Base-by-base conservation (phyloP, 2,329 filamentous ascomycete species). In the Chrysosporium keratinophilum region DNA sequence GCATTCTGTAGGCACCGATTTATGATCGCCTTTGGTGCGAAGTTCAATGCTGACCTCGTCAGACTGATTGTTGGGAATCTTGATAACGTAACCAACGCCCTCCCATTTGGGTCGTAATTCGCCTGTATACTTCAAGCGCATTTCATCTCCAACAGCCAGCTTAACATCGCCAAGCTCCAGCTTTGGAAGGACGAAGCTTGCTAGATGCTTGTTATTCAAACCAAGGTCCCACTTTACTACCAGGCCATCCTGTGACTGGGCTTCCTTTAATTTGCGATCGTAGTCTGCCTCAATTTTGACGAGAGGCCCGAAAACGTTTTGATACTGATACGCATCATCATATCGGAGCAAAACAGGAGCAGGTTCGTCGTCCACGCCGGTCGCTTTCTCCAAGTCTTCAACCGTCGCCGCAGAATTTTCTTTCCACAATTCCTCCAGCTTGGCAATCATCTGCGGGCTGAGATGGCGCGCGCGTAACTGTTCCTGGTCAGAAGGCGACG, bases 271-370 rank as follows among this genome's bases (percentile, higher is more conserved):
- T 72, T 98, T 97, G 70, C 94, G 91, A 71, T 98, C 93, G 67
- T 98, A 98, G 71, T 98, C 93, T 42, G 93, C 95, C 70, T 98
- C 93, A 71, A 98, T 98, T 75, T 97, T 98, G 64, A 98, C 94
- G 12, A 98, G 77, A 0, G 93, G 93, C 0, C 93, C 93, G 68
- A 98, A 98, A 34, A 97, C 93, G 65, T 97, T 98, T 71, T 98
- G 93, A 64, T 98, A 98, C 66, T 98, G 91, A 68, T 89, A 98
- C 0, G 93, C 89, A 69, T 98, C 93, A 55, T 97, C 93, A 67
- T 98, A 98, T 62, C 89, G 87, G 41, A 97, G 76, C 20, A 96
- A 77, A 6, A 98, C 93, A 1, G 91, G 89, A 14, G 89, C 85
- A 20, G 94, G 94, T 52, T 97, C 93, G 65, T 98, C 93, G 67